Conservation (phyloP, 257 asterid species). For the Solanum rostratum region DNA sequence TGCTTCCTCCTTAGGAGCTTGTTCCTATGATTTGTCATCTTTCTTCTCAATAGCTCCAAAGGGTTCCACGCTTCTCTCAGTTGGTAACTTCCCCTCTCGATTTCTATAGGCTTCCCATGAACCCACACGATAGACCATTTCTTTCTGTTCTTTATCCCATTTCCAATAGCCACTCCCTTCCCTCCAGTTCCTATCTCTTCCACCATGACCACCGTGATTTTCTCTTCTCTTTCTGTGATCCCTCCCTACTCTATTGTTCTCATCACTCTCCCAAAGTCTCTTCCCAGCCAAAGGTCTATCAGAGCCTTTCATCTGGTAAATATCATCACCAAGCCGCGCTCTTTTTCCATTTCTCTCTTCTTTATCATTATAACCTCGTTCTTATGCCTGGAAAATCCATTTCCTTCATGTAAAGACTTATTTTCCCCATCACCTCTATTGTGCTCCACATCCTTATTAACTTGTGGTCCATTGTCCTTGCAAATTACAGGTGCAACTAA, state of each 20-base stretch:
- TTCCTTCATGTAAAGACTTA: background rate
- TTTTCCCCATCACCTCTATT: background rate
- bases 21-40: conserved; percentile 40
- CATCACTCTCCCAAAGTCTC: conserved; percentile 49
- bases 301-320: conserved; percentile 35
- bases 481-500: conserved; percentile 1
- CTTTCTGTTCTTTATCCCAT: conserved; percentile 70
- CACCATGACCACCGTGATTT: conserved; percentile 33
- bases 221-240: conserved; percentile 56
- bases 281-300: conserved; percentile 49
- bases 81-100: conserved; percentile 36
- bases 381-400: background rate
- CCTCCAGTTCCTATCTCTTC: conserved; percentile 51
- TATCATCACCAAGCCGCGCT: conserved; percentile 30
- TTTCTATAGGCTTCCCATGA: conserved; percentile 60
- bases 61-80: conserved; percentile 22
- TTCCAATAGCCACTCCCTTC: conserved; percentile 92
- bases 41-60: conserved; percentile 34
- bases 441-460: background rate
- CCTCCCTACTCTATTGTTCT: conserved; percentile 40
- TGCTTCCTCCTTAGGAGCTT: conserved; percentile 72
- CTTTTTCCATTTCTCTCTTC: conserved; percentile 35
- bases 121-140: conserved; percentile 66
- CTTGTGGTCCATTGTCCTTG: background rate
- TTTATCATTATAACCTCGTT: conserved; percentile 9